phyloP scores from a whole-genome alignment of 2,329 filamentous ascomycete species.

The Orbilia ellipsospora region DNA sequence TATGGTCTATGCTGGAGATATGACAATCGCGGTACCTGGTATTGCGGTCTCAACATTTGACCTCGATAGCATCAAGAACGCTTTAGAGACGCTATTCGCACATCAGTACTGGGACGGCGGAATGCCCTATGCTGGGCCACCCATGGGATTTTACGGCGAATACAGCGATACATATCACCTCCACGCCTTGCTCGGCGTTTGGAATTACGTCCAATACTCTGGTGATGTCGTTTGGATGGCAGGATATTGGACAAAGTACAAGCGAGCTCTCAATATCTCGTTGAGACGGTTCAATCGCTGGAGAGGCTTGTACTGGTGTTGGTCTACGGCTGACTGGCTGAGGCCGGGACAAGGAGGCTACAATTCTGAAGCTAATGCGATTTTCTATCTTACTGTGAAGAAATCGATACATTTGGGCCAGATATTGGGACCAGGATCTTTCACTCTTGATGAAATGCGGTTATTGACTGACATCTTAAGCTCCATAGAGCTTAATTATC shows the following conservation, averaged over 20 bases:
- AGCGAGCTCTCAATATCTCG: constrained; percentile 60
- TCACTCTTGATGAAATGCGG: constrained; percentile 63
- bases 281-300: constrained; percentile 60
- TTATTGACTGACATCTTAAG: constrained; percentile 60
- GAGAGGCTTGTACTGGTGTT: constrained; percentile 66
- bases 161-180: constrained; percentile 70
- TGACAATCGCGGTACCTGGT: constrained; percentile 69
- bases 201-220: constrained; percentile 70
- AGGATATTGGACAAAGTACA: constrained; percentile 60
- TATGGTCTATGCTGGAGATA: constrained; percentile 72
- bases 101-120: constrained; percentile 64
- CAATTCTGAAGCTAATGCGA: constrained; percentile 68
- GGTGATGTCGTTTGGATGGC: constrained; percentile 65
- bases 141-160: constrained; percentile 60
- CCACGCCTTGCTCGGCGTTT: constrained; percentile 70
- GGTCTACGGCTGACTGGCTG: constrained; percentile 67
- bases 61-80: constrained; percentile 66
- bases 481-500: constrained; percentile 64
- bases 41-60: constrained; percentile 70
- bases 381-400: constrained; percentile 68
- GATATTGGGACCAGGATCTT: constrained; percentile 47
- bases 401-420: constrained; percentile 67
- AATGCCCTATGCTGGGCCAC: constrained; percentile 67
- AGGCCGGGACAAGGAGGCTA: constrained; percentile 67
- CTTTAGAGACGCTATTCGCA: constrained; percentile 66